phyloP scores from a whole-genome alignment of 331 rosid species.

The Phaseolus coccineus region DNA sequence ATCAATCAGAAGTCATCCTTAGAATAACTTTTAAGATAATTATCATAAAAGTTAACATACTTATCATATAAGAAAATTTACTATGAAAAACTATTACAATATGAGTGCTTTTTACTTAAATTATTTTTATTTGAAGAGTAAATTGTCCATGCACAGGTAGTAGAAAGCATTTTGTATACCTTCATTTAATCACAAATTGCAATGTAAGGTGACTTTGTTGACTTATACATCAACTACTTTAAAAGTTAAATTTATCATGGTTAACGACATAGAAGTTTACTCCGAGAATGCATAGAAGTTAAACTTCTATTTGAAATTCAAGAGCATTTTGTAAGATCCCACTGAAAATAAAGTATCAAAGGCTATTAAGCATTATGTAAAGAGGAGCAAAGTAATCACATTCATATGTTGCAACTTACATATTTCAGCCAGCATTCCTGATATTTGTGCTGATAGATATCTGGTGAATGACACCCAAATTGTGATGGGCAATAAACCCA shows the following conservation, averaged over 20 bases:
- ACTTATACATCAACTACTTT: neutral
- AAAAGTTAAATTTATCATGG: neutral
- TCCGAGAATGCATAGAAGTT: neutral
- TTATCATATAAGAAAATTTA: neutral
- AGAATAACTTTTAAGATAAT: neutral
- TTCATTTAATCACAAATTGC: neutral
- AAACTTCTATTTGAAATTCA: neutral
- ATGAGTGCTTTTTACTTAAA: neutral
- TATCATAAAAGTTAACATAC: neutral
- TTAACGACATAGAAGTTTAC: neutral
- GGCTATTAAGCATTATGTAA: conserved; percentile 19
- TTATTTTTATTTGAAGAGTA: neutral
- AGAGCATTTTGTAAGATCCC: neutral
- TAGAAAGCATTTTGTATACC: neutral
- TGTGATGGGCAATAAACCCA: conserved; percentile 98
- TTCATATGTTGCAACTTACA: conserved; percentile 55
- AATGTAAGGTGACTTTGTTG: neutral
- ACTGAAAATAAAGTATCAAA: conserved; percentile 9
- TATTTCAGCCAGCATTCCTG: conserved; percentile 95
- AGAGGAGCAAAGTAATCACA: neutral
- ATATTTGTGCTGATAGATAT: conserved; percentile 78
- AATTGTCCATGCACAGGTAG: neutral
- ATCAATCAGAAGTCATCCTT: neutral
- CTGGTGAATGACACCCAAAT: conserved; percentile 89
- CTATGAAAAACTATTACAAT: neutral